Evolutionary conservation across 2,329 filamentous ascomycete genomes (phyloP).

Genomic region (Sarocladium kiliense): DNA sequence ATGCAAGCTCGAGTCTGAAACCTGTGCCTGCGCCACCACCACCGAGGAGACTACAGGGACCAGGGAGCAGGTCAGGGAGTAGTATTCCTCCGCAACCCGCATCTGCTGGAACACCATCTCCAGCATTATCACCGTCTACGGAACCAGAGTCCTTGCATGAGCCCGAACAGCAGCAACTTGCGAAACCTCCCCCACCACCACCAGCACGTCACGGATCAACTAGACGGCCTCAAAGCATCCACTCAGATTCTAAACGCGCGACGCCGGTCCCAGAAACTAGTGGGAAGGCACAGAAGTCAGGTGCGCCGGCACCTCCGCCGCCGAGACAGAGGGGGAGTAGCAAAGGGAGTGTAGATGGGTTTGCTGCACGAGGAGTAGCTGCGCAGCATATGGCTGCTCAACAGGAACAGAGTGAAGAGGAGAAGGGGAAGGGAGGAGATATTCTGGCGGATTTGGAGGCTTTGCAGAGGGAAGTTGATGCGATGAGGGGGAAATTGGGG

Average conservation of each 20-base stretch:
- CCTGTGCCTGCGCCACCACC: slow-evolving; percentile 47
- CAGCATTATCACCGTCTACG: slow-evolving; percentile 8
- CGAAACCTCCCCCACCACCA: slow-evolving; percentile 34
- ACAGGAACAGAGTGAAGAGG: slow-evolving; percentile 25
- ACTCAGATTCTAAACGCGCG: neutral
- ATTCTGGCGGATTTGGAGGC: slow-evolving; percentile 69
- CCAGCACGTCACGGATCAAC: slow-evolving; percentile 39
- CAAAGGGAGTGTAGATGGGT: slow-evolving; percentile 35
- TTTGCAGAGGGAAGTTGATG: slow-evolving; percentile 72
- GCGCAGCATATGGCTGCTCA: slow-evolving; percentile 18
- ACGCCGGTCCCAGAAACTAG: slow-evolving; percentile 25
- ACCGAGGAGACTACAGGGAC: slow-evolving; percentile 42
- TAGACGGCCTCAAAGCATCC: slow-evolving; percentile 38
- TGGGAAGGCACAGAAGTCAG: slow-evolving; percentile 23
- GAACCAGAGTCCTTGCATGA: neutral
- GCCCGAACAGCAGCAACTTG: slow-evolving; percentile 1
- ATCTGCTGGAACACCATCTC: neutral
- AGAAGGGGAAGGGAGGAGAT: slow-evolving; percentile 37
- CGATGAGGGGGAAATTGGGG: slow-evolving; percentile 35
- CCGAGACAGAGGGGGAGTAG: slow-evolving; percentile 42
- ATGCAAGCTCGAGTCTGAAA: slow-evolving; percentile 29
- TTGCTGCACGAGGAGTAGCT: neutral
- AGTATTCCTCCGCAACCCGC: too few species aligned
- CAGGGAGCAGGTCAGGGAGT: slow-evolving; percentile 20
- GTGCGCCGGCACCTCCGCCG: slow-evolving; percentile 44